Percentiles rank a stretch among this genome's conserved stretches.
Evolutionary conservation across 2,329 filamentous ascomycete species (phyloP).

Genomic region (Pestalotiopsis sp.): DNA sequence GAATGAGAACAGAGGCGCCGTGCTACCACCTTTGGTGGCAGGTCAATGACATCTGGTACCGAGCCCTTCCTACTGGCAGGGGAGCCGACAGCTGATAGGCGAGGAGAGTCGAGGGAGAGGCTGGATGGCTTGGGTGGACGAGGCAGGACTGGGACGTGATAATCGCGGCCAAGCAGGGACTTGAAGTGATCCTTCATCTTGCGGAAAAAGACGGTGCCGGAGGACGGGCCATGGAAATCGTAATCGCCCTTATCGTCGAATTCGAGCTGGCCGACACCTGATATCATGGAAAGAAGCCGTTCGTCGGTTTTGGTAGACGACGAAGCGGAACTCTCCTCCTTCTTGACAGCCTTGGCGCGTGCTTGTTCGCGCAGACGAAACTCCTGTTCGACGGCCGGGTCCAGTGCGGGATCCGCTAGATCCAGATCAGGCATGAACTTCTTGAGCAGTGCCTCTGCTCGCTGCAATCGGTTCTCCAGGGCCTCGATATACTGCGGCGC

Average conservation of each 20-base stretch:
- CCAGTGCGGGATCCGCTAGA: slow-evolving; percentile 80
- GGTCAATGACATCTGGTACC: slow-evolving; percentile 57
- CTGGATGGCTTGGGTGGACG: slow-evolving; percentile 47
- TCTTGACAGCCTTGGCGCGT: slow-evolving; percentile 44
- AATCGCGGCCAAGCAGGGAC: slow-evolving; percentile 67
- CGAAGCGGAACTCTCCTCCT: slow-evolving; percentile 32
- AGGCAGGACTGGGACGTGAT: slow-evolving; percentile 59
- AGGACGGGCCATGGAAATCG: slow-evolving; percentile 94
- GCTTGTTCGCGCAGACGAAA: slow-evolving; percentile 56
- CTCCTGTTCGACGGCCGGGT: slow-evolving; percentile 73
- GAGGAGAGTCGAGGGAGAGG: slow-evolving; percentile 69
- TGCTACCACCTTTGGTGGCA: slow-evolving; percentile 65
- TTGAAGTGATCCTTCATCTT: slow-evolving; percentile 88
- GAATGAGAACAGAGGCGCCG: slow-evolving; percentile 38
- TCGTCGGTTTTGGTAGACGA: slow-evolving; percentile 58
- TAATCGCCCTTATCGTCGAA: slow-evolving; percentile 88
- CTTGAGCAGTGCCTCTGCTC: slow-evolving; percentile 77
- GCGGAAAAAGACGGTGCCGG: slow-evolving; percentile 83
- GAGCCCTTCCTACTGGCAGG: slow-evolving; percentile 53
- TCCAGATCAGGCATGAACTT: slow-evolving; percentile 83
- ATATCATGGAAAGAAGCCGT: slow-evolving; percentile 90
- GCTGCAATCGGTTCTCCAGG: slow-evolving; percentile 78
- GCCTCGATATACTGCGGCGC: slow-evolving; percentile 92
- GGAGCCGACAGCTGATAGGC: slow-evolving; percentile 62
- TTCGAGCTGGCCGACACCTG: slow-evolving; percentile 86